phyloP scores from a whole-genome alignment of 306 rosid genomes.

The Prunus fruticosa region DNA sequence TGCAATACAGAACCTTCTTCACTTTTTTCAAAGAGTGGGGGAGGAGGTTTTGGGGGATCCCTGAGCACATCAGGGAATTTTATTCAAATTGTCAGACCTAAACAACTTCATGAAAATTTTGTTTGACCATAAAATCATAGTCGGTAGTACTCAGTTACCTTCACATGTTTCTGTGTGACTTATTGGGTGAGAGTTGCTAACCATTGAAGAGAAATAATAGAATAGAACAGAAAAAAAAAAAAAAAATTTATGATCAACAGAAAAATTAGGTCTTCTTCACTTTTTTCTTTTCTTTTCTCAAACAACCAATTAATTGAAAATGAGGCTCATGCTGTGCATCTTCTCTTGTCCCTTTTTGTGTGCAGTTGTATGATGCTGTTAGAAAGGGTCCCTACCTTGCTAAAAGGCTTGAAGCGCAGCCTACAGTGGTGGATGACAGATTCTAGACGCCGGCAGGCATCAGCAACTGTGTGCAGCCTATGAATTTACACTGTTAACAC shows the following conservation, averaged over 20 bases:
- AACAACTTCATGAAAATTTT: not conserved
- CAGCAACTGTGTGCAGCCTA: not conserved
- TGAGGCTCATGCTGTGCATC: not conserved
- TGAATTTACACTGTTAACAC: not conserved
- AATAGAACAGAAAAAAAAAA: not conserved
- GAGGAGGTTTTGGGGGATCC: not conserved
- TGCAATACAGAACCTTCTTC: not conserved
- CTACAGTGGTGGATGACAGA: slow-evolving; percentile 76
- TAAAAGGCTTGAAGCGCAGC: slow-evolving; percentile 68
- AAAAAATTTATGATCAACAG: not conserved
- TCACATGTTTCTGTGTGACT: not conserved
- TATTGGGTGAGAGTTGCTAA: not conserved
- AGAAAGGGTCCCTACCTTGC: slow-evolving; percentile 67
- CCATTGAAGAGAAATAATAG: not conserved
- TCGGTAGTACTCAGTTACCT: not conserved
- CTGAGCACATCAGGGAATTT: not conserved
- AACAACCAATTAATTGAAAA: not conserved
- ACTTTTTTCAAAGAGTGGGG: not conserved
- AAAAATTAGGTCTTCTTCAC: not conserved
- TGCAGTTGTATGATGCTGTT: slow-evolving; percentile 79
- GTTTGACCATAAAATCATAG: not conserved
- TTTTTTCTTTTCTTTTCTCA: not conserved
- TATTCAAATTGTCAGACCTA: not conserved
- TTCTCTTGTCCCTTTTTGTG: not conserved
- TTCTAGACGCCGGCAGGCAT: slow-evolving; percentile 29